Evolutionary conservation across 179 eudicot species (phyloP).

Genomic region (Heliamphora pulchella): DNA sequence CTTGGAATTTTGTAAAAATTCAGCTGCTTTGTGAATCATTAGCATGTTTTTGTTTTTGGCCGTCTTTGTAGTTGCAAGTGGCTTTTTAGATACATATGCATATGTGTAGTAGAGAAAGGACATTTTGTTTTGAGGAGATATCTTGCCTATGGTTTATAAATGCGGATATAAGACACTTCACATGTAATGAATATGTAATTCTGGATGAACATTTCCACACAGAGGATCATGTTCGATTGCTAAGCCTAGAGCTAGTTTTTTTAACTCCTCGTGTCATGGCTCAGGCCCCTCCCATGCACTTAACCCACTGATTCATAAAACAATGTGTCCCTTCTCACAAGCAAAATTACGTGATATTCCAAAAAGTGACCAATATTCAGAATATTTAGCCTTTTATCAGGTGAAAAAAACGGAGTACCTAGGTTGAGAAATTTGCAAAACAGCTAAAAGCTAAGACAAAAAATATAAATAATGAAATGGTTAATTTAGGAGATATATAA

Average conservation of each 20-base stretch:
- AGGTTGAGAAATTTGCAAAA: not conserved
- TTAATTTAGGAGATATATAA: not conserved
- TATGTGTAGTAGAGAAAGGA: not conserved
- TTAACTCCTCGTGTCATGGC: not conserved
- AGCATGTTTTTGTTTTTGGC: not conserved
- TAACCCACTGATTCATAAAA: not conserved
- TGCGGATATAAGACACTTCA: too few species aligned
- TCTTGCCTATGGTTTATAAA: too few species aligned
- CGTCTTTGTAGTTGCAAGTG: not conserved
- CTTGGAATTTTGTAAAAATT: too few species aligned
- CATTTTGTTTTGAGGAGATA: not conserved
- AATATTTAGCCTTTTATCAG: not conserved
- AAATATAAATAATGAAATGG: not conserved
- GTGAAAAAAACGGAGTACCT: not conserved
- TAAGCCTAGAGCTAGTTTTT: too few species aligned
- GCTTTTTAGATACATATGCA: not conserved
- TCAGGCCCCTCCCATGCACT: not conserved
- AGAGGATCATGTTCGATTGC: too few species aligned
- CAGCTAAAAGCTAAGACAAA: not conserved
- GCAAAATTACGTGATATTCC: not conserved
- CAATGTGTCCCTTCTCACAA: not conserved
- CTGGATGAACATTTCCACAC: too few species aligned
- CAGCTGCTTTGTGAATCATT: not conserved
- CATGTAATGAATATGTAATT: too few species aligned
- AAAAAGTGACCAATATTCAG: not conserved